phyloP scores from a whole-genome alignment of 1,284 basidiomycete species.

The Apiotrichum veenhuisii region DNA sequence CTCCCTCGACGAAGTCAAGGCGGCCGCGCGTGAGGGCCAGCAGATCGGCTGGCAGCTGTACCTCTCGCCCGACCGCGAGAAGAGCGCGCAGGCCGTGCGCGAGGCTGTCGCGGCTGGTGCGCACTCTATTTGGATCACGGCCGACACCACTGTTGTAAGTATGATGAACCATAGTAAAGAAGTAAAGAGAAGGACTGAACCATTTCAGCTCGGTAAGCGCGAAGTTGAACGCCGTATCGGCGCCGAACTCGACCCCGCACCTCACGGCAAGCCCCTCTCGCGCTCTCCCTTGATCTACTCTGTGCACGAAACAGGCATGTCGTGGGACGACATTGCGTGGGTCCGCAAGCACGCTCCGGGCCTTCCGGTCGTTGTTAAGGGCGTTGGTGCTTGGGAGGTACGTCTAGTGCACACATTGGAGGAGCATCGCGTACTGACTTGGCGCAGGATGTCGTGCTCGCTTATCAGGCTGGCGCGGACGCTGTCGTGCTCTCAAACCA shows the following conservation, averaged over 20 bases:
- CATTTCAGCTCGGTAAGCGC: slow-evolving; percentile 23
- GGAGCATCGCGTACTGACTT: background rate
- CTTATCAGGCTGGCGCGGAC: slow-evolving; percentile 48
- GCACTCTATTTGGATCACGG: slow-evolving; percentile 52
- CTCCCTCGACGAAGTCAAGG: slow-evolving; percentile 51
- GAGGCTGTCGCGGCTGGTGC: slow-evolving; percentile 44
- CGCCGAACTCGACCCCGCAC: slow-evolving; percentile 16
- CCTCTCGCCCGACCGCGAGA: slow-evolving; percentile 34
- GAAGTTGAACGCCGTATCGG: slow-evolving; percentile 15
- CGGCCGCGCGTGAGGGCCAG: slow-evolving; percentile 31
- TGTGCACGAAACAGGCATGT: slow-evolving; percentile 10
- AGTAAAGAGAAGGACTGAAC: no score
- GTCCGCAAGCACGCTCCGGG: slow-evolving; percentile 46
- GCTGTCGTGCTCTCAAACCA: slow-evolving; percentile 52
- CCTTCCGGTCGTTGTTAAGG: slow-evolving; percentile 53
- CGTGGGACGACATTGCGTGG: slow-evolving; percentile 52
- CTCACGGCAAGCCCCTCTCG: slow-evolving; percentile 14
- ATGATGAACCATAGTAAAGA: slow-evolving; percentile 20
- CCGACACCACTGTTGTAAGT: slow-evolving; percentile 48
- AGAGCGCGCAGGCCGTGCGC: slow-evolving; percentile 46
- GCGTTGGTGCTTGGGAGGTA: slow-evolving; percentile 49
- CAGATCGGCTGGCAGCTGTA: slow-evolving; percentile 41
- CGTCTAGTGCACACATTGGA: background rate
- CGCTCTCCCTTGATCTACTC: slow-evolving; percentile 3
- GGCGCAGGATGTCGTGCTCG: slow-evolving; percentile 45